phyloP scores from a whole-genome alignment of 176 grass and related monocot species.

The Coix lacrymajobi region DNA sequence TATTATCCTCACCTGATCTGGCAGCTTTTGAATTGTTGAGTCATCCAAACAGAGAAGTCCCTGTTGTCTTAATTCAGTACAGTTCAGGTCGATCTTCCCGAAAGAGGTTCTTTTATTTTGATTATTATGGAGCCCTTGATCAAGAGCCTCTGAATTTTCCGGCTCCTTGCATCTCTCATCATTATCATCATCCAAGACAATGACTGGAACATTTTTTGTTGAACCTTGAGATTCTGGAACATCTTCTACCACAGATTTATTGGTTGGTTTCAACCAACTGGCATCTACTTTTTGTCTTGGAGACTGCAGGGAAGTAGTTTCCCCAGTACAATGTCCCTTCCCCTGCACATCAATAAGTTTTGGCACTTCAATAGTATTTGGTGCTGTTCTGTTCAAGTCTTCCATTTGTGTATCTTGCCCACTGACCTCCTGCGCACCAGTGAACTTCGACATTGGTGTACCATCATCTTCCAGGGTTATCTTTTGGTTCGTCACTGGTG shows the following conservation, averaged over 20 bases:
- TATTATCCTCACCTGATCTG: slow-evolving; percentile 43
- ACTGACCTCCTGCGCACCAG: background rate
- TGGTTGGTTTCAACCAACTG: slow-evolving; percentile 17
- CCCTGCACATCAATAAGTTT: slow-evolving; percentile 23
- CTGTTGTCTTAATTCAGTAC: slow-evolving; percentile 25
- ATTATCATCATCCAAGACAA: slow-evolving; percentile 41
- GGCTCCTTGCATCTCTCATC: slow-evolving; percentile 33
- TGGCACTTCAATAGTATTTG: background rate
- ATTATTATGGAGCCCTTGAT: slow-evolving; percentile 22
- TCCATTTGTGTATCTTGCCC: slow-evolving; percentile 16
- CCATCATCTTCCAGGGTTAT: slow-evolving; percentile 7
- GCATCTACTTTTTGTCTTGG: slow-evolving; percentile 15
- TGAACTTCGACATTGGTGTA: slow-evolving; percentile 32
- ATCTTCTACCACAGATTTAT: slow-evolving; percentile 29
- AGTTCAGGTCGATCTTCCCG: slow-evolving; percentile 15
- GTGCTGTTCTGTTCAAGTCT: slow-evolving; percentile 13
- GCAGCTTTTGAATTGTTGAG: slow-evolving; percentile 24
- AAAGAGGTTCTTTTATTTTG: slow-evolving; percentile 33
- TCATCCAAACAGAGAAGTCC: slow-evolving; percentile 5
- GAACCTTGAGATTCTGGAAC: slow-evolving; percentile 56
- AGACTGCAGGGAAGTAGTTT: background rate
- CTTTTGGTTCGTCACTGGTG: slow-evolving; percentile 22
- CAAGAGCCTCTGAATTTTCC: slow-evolving; percentile 34
- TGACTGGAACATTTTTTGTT: slow-evolving; percentile 32
- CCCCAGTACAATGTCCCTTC: slow-evolving; percentile 9